These are phyloP conservation scores for Leonotis leonurus DNA, from an alignment of 257 asterid genomes.

Conservation along the genomic window DNA sequence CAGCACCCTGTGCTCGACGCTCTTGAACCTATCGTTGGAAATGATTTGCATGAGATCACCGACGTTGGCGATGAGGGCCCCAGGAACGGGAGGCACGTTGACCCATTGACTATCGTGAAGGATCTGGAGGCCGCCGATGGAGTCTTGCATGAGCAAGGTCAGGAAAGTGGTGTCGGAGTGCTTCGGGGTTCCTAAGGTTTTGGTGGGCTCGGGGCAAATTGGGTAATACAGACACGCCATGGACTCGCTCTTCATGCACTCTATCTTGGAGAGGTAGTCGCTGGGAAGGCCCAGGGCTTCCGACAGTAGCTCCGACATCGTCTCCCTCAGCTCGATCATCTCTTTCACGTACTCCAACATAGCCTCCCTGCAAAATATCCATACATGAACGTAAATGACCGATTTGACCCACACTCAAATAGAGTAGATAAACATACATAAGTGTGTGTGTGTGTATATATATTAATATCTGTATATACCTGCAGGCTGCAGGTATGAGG, in stretches of 20 bases:
- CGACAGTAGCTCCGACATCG: slow-evolving; percentile 27
- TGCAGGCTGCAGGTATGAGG: slow-evolving; percentile 18
- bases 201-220: slow-evolving; percentile 29
- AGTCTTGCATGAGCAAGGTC: slow-evolving; percentile 28
- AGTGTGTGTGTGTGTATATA: too few species aligned
- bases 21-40: slow-evolving; percentile 30
- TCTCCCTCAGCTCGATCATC: slow-evolving; percentile 25
- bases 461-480: neutral
- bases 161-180: slow-evolving; percentile 32
- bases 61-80: slow-evolving; percentile 27
- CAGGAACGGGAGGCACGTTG: slow-evolving; percentile 25
- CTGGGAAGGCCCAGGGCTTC: slow-evolving; percentile 30
- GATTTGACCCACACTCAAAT: slow-evolving; percentile 11
- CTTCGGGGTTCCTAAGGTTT: slow-evolving; percentile 29
- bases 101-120: slow-evolving; percentile 28
- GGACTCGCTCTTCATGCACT: slow-evolving; percentile 33
- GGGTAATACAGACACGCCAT: slow-evolving; percentile 33
- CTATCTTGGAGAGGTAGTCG: slow-evolving; percentile 18
- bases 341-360: slow-evolving; percentile 24
- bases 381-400: slow-evolving; percentile 25
- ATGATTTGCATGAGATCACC: slow-evolving; percentile 39
- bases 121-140: slow-evolving; percentile 32
- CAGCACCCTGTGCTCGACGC: slow-evolving; percentile 41
- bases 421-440: too few species aligned
- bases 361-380: neutral